Evolutionary conservation across 129 eudicot genomes (phyloP).

Genomic region (Dittrichia graveolens): DNA sequence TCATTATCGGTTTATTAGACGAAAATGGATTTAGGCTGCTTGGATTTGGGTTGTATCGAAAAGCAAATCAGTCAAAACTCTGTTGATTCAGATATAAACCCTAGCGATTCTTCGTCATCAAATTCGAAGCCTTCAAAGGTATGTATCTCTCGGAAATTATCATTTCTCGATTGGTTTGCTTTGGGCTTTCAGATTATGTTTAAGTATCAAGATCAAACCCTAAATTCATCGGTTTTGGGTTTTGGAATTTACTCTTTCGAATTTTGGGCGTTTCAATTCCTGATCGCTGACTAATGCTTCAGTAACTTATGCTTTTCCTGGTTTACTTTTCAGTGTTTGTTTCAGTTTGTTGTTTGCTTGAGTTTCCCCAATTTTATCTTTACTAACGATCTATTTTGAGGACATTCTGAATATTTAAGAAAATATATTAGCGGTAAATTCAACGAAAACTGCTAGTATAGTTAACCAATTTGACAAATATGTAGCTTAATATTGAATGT

Average conservation of each 20-base stretch:
- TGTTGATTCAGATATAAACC: conserved; percentile 35
- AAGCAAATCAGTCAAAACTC: conserved; percentile 47
- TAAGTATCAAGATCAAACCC: conserved; percentile 12
- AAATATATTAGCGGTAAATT: not conserved
- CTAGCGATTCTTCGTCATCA: conserved; percentile 42
- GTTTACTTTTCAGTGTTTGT: too few relatives aligned
- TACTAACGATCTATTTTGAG: not conserved
- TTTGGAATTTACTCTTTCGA: not conserved
- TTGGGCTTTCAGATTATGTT: not conserved
- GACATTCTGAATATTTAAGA: not conserved
- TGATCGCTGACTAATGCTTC: not conserved
- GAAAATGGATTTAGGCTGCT: conserved; percentile 78
- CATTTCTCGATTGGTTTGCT: conserved; percentile 4
- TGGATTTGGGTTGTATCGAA: conserved; percentile 79
- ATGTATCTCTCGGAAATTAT: conserved; percentile 9
- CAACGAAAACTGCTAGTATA: too few relatives aligned
- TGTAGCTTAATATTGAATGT: too few relatives aligned
- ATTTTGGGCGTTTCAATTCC: not conserved
- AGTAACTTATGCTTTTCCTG: conserved; percentile 5
- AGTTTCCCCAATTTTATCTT: not conserved
- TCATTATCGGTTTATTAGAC: not conserved
- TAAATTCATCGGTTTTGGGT: conserved; percentile 12
- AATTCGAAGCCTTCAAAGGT: conserved; percentile 63
- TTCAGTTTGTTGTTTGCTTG: conserved; percentile 15
- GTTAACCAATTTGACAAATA: too few relatives aligned